Conservation (phyloP, 805 yeast genomes). For the Candida lessepsii region DNA sequence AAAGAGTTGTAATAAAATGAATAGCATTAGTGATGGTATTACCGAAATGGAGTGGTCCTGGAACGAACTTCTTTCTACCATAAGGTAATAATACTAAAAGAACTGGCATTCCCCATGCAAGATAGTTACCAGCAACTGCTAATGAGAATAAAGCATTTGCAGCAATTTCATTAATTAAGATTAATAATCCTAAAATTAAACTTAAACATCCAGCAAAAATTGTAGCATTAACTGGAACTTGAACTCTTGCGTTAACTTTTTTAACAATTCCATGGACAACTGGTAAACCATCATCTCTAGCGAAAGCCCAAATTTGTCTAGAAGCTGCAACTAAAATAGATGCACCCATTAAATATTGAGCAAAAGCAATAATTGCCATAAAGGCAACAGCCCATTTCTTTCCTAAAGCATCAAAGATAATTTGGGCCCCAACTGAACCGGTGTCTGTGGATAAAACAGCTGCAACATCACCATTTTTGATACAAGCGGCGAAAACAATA, state of each 20-base stretch:
- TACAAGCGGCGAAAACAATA: conserved; percentile 54
- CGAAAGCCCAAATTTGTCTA: conserved; percentile 73
- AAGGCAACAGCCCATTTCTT: conserved; percentile 63
- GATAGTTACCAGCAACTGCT: conserved; percentile 58
- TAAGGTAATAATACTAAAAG: conserved; percentile 51
- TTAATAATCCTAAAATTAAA: conserved; percentile 54
- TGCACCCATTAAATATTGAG: conserved; percentile 67
- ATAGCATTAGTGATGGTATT: conserved; percentile 41
- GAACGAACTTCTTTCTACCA: conserved; percentile 50
- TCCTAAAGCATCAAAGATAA: conserved; percentile 61
- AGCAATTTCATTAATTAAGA: conserved; percentile 58
- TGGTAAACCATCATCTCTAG: conserved; percentile 76
- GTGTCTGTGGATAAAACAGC: conserved; percentile 43
- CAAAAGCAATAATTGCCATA: conserved; percentile 55
- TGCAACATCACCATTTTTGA: conserved; percentile 44
- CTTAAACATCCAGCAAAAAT: conserved; percentile 50
- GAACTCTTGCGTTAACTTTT: conserved; percentile 51
- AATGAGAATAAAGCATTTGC: conserved; percentile 68
- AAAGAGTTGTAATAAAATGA: conserved; percentile 45
- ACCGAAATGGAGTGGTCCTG: conserved; percentile 71
- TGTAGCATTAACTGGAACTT: conserved; percentile 69
- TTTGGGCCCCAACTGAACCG: conserved; percentile 67
- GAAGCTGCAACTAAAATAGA: conserved; percentile 62
- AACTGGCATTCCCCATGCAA: conserved; percentile 63
- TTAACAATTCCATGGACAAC: conserved; percentile 51